These are phyloP conservation scores for Colletotrichum sp. DNA, from an alignment of 2,329 filamentous ascomycete genomes.

Conservation along the genomic window DNA sequence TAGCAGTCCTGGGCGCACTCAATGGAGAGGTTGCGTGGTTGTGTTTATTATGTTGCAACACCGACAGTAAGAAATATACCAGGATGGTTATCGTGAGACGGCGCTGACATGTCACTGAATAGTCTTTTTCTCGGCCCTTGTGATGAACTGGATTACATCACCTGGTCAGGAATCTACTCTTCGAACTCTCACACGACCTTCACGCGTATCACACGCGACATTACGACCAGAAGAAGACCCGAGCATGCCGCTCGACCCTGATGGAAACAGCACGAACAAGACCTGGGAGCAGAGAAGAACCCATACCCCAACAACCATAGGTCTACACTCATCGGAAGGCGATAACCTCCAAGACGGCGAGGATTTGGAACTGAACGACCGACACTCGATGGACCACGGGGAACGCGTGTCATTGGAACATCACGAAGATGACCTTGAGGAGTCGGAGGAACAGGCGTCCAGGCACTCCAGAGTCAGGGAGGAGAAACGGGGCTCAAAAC, in stretches of 20 bases:
- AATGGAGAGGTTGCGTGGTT: slow-evolving; percentile 14
- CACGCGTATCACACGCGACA: neutral
- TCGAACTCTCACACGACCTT: neutral
- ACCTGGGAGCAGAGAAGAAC: neutral
- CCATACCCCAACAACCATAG: neutral
- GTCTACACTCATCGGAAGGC: neutral
- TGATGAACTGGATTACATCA: slow-evolving; percentile 16
- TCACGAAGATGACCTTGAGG: neutral
- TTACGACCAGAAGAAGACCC: neutral
- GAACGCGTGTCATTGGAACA: neutral
- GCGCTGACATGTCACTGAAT: rapidly evolving
- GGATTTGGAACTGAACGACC: neutral
- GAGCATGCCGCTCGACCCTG: neutral
- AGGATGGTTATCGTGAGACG: rapidly evolving
- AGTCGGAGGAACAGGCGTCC: neutral
- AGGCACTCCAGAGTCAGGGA: neutral
- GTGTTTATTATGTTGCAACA: slow-evolving; percentile 12
- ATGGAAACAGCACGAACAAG: neutral
- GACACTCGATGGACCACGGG: neutral
- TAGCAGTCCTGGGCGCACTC: neutral
- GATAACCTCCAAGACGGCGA: neutral
- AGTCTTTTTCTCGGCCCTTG: slow-evolving; percentile 12
- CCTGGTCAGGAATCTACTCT: slow-evolving; percentile 7
- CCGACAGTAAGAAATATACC: neutral
- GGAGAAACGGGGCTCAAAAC: neutral